phyloP scores from a whole-genome alignment of 169 alveolate species.

The Eimeria falciformis region DNA sequence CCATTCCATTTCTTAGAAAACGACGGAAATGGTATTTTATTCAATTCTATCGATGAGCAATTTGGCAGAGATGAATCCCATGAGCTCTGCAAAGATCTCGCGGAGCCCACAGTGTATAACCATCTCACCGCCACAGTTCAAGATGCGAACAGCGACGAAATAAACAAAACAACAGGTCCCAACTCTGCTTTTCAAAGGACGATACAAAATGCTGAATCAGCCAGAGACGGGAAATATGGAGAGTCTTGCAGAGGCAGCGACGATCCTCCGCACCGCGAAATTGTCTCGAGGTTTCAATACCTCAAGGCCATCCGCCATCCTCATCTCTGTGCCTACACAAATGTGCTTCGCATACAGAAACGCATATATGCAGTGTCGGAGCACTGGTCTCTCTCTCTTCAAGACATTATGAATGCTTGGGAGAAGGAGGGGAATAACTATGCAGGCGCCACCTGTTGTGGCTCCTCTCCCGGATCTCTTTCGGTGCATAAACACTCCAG shows the following conservation, averaged over 20 bases:
- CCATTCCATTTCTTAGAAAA: not conserved
- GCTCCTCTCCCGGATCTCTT: not conserved
- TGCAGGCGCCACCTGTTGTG: not conserved
- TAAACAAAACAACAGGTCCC: not conserved
- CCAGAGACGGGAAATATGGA: not conserved
- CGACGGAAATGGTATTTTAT: not conserved
- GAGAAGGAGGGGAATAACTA: not conserved
- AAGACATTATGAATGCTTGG: conserved; percentile 48
- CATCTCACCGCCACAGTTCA: not conserved
- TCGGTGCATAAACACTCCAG: no score
- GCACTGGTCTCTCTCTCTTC: conserved; percentile 72
- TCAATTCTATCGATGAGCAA: not conserved
- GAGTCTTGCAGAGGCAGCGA: not conserved
- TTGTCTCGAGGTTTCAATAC: conserved; percentile 54
- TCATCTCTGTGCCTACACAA: conserved; percentile 71
- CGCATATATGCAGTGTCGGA: conserved; percentile 70
- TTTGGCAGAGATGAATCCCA: not conserved
- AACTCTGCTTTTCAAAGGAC: not conserved
- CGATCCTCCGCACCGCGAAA: conserved; percentile 66
- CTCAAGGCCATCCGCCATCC: conserved; percentile 75
- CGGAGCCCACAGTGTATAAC: not conserved
- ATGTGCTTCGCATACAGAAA: conserved; percentile 34
- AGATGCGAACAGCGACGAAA: not conserved
- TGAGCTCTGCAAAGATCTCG: not conserved
- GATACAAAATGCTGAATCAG: no score